Percentiles rank a stretch among this genome's conserved stretches.
These are phyloP conservation scores for Carpinus viminea DNA, from an alignment of 306 rosid genomes.

Conservation along the genomic window DNA sequence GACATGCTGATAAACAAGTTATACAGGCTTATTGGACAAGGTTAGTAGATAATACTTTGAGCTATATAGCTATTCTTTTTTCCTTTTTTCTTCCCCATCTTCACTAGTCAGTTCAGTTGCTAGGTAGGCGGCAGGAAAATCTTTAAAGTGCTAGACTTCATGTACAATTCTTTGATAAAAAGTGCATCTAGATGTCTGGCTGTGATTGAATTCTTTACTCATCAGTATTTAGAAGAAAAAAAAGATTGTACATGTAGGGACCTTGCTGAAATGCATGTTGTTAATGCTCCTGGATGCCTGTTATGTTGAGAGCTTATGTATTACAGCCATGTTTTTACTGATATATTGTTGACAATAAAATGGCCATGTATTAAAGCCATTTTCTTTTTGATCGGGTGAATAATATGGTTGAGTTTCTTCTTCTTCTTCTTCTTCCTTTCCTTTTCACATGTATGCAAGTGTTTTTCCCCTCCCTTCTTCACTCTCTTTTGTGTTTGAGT, in stretches of 20 bases:
- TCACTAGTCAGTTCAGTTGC: conserved; percentile 39
- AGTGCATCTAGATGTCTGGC: conserved; percentile 45
- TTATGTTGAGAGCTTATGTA: conserved; percentile 19
- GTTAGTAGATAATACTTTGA: conserved; percentile 50
- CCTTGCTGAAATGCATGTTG: conserved; percentile 33
- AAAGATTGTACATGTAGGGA: conserved; percentile 39
- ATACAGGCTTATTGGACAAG: conserved; percentile 33
- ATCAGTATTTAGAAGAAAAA: conserved; percentile 21
- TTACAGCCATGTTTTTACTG: conserved; percentile 14
- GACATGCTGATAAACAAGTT: conserved; percentile 42
- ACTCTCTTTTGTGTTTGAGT: not conserved
- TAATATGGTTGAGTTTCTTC: not conserved
- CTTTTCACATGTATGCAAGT: too few species aligned
- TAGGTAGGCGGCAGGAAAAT: conserved; percentile 46
- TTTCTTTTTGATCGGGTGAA: not conserved
- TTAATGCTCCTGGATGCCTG: conserved; percentile 17
- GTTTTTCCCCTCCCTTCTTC: not conserved
- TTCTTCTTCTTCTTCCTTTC: not conserved
- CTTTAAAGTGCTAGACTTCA: conserved; percentile 43
- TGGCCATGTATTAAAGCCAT: not conserved
- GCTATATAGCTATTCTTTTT: conserved; percentile 39
- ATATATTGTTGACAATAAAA: conserved; percentile 26
- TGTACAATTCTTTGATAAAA: conserved; percentile 55
- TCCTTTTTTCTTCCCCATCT: conserved; percentile 4
- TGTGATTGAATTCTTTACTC: conserved; percentile 25